Evolutionary conservation across 2,329 filamentous ascomycete species (phyloP), one percentile per base, ranked within the genome.

Genomic region (Rugonectria rugulosa): DNA sequence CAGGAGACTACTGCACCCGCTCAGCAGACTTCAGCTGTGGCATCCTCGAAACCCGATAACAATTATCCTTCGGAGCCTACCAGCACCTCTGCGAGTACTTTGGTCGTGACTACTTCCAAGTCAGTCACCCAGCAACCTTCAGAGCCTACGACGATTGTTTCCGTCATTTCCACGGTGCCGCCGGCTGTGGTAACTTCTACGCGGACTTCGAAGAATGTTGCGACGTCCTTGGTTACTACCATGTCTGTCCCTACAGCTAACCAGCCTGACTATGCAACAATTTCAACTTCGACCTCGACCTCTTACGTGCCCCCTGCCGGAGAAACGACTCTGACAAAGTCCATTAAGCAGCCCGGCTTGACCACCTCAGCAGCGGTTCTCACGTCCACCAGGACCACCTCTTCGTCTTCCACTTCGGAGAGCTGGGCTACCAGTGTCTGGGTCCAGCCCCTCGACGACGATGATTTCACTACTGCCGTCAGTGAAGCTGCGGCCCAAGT

Each of bases 361-460:
- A 55, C 61, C 7, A 43, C 56, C 23, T 51, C 60, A 20, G 24
- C 7, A 19, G 19, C 34, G 6, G 20, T 11, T 5, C 12, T 15
- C 37, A 19, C 11, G 5, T 9, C 19, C 36, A 17, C 19, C 36
- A 17, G 12, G 36, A 14, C 36, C n/a, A 19, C 47, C 9, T 34
- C 38, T n/a, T 12, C 23, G 9, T 12, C 57, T 38, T 27, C 15
- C 17, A 7, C 46, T 12, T 26, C 23, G 4, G 24, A 24, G 4
- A 50, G 56, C 12, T 55, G 61, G 27, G 63, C 66, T 11, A 60
- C 66, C 5, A 61, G 62, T 4, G 62, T 73, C 32, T 52, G 63
- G n/a, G 63, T 73, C 49, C 48, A 68, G 31, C 70, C 70, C 27
- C 59, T 71, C 26, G 68, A 65, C 11, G 60, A 59, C 29, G 32